A percentile compares a stretch with the other conserved stretches of the same genome.
Evolutionary conservation across 495 filamentous ascomycete genomes (phyloP).

Genomic region (Astrothelium subdiscretum): DNA sequence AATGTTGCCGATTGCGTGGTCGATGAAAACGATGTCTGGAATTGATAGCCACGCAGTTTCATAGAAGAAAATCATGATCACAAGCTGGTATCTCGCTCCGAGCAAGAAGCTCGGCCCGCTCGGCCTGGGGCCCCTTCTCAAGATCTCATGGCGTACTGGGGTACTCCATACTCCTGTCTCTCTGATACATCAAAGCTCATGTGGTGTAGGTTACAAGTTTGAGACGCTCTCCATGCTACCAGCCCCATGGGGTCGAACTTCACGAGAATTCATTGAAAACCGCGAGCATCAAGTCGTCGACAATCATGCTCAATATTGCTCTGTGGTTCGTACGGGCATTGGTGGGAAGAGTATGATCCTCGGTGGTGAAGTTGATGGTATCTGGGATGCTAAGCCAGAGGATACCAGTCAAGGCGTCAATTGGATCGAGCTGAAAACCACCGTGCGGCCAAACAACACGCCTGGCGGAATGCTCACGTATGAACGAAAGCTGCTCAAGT

Average conservation of each 20-base stretch:
- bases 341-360: constrained; percentile 60
- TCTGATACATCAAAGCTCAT: not conserved
- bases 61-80: constrained; percentile 80
- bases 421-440: constrained; percentile 94
- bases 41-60: constrained; percentile 44
- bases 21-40: constrained; percentile 9
- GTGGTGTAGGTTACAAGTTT: constrained; percentile 80
- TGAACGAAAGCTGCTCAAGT: constrained; percentile 83
- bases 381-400: constrained; percentile 71
- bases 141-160: constrained; percentile 59
- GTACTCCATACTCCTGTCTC: constrained; percentile 19
- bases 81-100: constrained; percentile 42
- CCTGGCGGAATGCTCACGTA: constrained; percentile 55
- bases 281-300: constrained; percentile 60
- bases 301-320: constrained; percentile 90
- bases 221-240: constrained; percentile 72
- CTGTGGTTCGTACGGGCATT: constrained; percentile 76
- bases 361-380: constrained; percentile 93
- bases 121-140: constrained; percentile 47
- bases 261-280: constrained; percentile 64
- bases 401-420: constrained; percentile 56
- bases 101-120: constrained; percentile 33
- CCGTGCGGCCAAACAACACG: constrained; percentile 44
- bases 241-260: constrained; percentile 54
- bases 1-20: too few relatives aligned